Percentiles rank a stretch among this genome's conserved stretches.
Conservation (phyloP, 768 basidiomycete species). For the Leucogyrophana mollusca region DNA sequence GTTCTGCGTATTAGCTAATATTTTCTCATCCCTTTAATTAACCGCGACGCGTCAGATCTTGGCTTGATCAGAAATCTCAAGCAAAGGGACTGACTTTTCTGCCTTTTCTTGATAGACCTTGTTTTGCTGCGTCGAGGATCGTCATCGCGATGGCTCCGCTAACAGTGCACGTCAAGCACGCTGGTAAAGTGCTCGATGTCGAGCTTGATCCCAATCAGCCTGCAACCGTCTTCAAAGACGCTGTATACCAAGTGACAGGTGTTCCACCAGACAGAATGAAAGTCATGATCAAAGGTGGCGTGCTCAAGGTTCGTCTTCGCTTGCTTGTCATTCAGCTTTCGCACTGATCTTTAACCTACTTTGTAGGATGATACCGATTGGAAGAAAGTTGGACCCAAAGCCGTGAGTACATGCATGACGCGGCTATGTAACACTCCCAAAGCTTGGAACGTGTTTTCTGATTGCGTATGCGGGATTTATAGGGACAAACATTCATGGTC, state of each 20-base stretch:
- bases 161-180: slow-evolving; percentile 85
- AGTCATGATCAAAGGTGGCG: slow-evolving; percentile 91
- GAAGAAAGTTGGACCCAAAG: slow-evolving; percentile 81
- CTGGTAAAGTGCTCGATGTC: slow-evolving; percentile 75
- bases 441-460: slow-evolving; percentile 4
- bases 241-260: slow-evolving; percentile 78
- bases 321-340: background rate
- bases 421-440: background rate
- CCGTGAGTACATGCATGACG: slow-evolving; percentile 43
- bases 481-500: slow-evolving; percentile 91
- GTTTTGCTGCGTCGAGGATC: background rate
- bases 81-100: background rate
- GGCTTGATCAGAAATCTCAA: slow-evolving; percentile 1
- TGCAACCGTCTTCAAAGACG: slow-evolving; percentile 76
- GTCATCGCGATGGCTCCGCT: slow-evolving; percentile 56
- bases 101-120: background rate
- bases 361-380: slow-evolving; percentile 83
- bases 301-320: slow-evolving; percentile 68
- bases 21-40: slow-evolving; percentile 22
- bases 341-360: slow-evolving; percentile 4
- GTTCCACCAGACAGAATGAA: slow-evolving; percentile 94
- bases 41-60: slow-evolving; percentile 12
- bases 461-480: slow-evolving; percentile 1
- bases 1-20: slow-evolving; percentile 18
- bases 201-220: slow-evolving; percentile 71